A percentile compares a stretch with the other conserved stretches of the same genome.
These are phyloP conservation scores for Chlamydomonas asymmetrica DNA, from an alignment of 139 green algal species.

Conservation along the genomic window DNA sequence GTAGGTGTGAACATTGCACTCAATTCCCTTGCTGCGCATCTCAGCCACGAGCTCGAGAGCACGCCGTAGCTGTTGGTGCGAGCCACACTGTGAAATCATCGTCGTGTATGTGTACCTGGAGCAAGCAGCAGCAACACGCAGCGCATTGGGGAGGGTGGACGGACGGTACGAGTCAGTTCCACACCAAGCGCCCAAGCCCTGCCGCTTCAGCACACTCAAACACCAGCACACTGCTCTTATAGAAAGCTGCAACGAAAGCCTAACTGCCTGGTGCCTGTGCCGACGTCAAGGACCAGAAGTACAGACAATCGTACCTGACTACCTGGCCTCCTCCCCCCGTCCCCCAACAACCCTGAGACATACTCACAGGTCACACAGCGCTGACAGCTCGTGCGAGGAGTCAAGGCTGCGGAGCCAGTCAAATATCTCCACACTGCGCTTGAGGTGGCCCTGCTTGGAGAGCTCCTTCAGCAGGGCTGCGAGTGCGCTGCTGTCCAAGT, in stretches of 20 bases:
- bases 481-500: slow-evolving; percentile 71
- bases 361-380: slow-evolving; percentile 71
- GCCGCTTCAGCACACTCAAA: too few relatives aligned
- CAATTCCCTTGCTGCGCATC: slow-evolving; percentile 64
- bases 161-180: too few relatives aligned
- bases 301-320: too few relatives aligned
- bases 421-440: slow-evolving; percentile 75
- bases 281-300: too few relatives aligned
- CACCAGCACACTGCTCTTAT: too few relatives aligned
- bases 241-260: too few relatives aligned
- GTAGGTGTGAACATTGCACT: slow-evolving; percentile 78
- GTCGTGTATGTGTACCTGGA: slow-evolving; percentile 86
- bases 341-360: too few relatives aligned
- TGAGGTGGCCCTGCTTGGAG: slow-evolving; percentile 58
- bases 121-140: too few relatives aligned
- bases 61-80: slow-evolving; percentile 65
- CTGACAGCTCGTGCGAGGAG: slow-evolving; percentile 54
- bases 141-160: too few relatives aligned
- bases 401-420: slow-evolving; percentile 79
- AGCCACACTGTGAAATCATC: slow-evolving; percentile 73
- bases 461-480: slow-evolving; percentile 87
- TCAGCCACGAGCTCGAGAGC: slow-evolving; percentile 76
- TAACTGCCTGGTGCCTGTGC: too few relatives aligned
- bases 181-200: too few relatives aligned
- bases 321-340: too few relatives aligned